phyloP scores from a whole-genome alignment of 2,329 filamentous ascomycete species.

The Monilinia vaccinii-corymbosi region DNA sequence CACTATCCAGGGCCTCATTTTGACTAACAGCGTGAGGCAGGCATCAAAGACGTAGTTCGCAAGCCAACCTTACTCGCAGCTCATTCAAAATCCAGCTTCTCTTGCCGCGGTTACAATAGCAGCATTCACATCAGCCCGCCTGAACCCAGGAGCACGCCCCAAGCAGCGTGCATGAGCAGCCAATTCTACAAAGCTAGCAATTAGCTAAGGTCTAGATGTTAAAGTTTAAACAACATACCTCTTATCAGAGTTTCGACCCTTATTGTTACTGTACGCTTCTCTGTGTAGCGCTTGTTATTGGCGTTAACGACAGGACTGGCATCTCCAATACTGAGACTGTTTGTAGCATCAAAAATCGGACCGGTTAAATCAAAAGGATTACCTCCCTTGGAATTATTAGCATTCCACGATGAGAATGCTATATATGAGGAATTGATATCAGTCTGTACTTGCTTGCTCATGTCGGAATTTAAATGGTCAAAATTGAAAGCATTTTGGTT shows the following conservation, averaged over 20 bases:
- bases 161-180: slow-evolving; percentile 24
- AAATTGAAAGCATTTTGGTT: not conserved
- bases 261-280: slow-evolving; percentile 23
- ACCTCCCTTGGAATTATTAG: not conserved
- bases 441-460: not conserved
- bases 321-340: not conserved
- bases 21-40: not conserved
- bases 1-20: not conserved
- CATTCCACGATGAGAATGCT: not conserved
- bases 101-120: slow-evolving; percentile 18
- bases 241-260: slow-evolving; percentile 27
- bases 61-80: not conserved
- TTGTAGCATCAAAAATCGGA: not conserved
- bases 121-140: slow-evolving; percentile 27
- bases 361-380: not conserved
- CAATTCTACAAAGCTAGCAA: slow-evolving; percentile 20
- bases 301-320: not conserved
- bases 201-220: not conserved
- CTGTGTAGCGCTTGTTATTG: slow-evolving; percentile 2
- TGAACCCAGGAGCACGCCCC: slow-evolving; percentile 27
- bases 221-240: slow-evolving; percentile 22
- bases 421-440: not conserved
- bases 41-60: not conserved
- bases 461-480: not conserved
- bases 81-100: slow-evolving; percentile 1